Evolutionary conservation across 208 protist genomes (phyloP), one percentile per base, ranked within the genome.

Genomic region (Angomonas ambiguus): DNA sequence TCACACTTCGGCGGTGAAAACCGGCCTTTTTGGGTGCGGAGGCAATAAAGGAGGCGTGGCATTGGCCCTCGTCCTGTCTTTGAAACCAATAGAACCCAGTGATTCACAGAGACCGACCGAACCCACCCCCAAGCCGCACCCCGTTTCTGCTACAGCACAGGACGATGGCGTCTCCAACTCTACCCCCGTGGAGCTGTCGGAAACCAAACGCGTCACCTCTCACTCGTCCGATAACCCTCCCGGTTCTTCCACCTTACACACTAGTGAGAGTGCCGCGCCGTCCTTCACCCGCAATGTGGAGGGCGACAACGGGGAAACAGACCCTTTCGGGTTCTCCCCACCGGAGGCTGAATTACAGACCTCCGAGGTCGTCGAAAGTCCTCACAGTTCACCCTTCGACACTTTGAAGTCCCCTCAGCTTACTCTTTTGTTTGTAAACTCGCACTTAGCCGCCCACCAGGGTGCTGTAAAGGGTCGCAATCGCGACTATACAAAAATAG

Each of bases 21-120:
- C 83, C 2, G 82, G 83, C 11, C 34, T 79, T 3, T 77, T 69
- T 0, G 90, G 90, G 30, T 38, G 79, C 2, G 62, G 92, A 33
- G 96, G 94, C 16, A 98, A 98, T 77, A 98, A 98, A 69, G 96
- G 96, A 41, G 95, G 87, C 8, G 83, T 97, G 16, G 92, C 84
- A 0, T 72, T 97, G 1, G 70, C 71, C 0, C 62, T 98, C 16
- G 64, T 64, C 0, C 24, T 97, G 8, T 88, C 83, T 0, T 69
- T 92, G 76, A 63, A 35, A 22, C 5, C 5, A 13, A 41, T 65
- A 57, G 8, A 66, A 72, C 31, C 45, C 67, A 1, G 25, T 48
- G 8, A 72, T 65, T 16, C 18, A 45, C 0, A 67, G 63, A 4
- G 56, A 66, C 20, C 11, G 1, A 18, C 53, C 51, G n/a, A 60